Percentiles rank a stretch among this genome's conserved stretches.
phyloP scores from a whole-genome alignment of 2,329 filamentous ascomycete species.

The Trichoderma oligosporum region DNA sequence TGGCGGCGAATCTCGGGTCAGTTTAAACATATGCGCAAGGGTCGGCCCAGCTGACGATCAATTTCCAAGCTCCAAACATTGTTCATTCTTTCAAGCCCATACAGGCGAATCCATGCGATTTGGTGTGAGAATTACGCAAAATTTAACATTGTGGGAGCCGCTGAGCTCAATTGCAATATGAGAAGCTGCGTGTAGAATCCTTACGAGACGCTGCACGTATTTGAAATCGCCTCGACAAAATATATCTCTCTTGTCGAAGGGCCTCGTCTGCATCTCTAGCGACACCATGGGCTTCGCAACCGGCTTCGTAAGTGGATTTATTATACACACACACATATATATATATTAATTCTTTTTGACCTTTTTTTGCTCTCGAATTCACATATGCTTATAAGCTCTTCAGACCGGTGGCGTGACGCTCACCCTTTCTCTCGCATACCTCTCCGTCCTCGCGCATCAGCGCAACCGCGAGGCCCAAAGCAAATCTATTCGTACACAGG shows the following conservation, averaged over 20 bases:
- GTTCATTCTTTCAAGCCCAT: not conserved
- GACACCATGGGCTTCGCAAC: constrained; percentile 67
- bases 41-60: constrained; percentile 23
- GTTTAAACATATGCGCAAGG: constrained; percentile 24
- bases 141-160: constrained; percentile 22
- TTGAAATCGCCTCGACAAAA: not conserved
- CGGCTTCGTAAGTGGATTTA: constrained; percentile 61
- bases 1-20: constrained; percentile 25
- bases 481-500: constrained; percentile 54
- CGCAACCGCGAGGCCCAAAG: constrained; percentile 60
- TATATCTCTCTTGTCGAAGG: constrained; percentile 16
- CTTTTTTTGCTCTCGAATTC: not conserved
- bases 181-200: constrained; percentile 27
- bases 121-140: constrained; percentile 18
- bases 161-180: constrained; percentile 33
- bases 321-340: no score
- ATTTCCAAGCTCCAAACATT: not conserved
- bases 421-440: constrained; percentile 68
- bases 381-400: constrained; percentile 15
- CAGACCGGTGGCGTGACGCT: constrained; percentile 73
- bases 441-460: constrained; percentile 66
- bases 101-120: constrained; percentile 13
- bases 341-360: not conserved
- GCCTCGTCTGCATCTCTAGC: not conserved
- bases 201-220: not conserved